A percentile compares a stretch with the other conserved stretches of the same genome.
Evolutionary conservation across 805 yeast genomes (phyloP).

Genomic region (Grigorovia humatica): DNA sequence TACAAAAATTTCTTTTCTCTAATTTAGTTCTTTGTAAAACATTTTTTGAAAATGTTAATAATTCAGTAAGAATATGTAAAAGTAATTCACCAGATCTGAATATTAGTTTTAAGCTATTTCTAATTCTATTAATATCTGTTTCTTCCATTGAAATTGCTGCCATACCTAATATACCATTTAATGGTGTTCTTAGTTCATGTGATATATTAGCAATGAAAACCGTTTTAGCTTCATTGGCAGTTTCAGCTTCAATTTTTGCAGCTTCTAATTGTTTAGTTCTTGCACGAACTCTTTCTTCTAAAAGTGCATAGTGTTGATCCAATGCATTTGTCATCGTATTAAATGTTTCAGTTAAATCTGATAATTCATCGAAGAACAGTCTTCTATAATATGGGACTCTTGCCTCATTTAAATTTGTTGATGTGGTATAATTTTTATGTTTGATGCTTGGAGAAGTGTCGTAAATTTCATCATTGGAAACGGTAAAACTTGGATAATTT

Average conservation of each 20-base stretch:
- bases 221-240: slow-evolving; percentile 94
- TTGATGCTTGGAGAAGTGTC: slow-evolving; percentile 7
- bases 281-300: slow-evolving; percentile 80
- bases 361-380: slow-evolving; percentile 69
- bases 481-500: neutral
- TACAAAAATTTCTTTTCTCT: slow-evolving; percentile 71
- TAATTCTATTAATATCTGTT: slow-evolving; percentile 52
- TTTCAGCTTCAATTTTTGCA: slow-evolving; percentile 81
- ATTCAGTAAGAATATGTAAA: slow-evolving; percentile 80
- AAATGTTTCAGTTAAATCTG: slow-evolving; percentile 80
- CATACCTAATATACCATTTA: slow-evolving; percentile 94
- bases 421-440: slow-evolving; percentile 18
- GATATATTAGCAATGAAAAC: slow-evolving; percentile 87
- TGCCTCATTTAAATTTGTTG: slow-evolving; percentile 30
- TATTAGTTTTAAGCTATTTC: slow-evolving; percentile 68
- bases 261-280: slow-evolving; percentile 83
- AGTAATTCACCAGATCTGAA: slow-evolving; percentile 86
- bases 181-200: slow-evolving; percentile 89
- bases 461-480: slow-evolving; percentile 1
- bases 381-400: slow-evolving; percentile 39
- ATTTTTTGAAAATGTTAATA: slow-evolving; percentile 81
- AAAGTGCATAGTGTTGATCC: slow-evolving; percentile 67
- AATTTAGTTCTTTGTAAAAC: slow-evolving; percentile 74
- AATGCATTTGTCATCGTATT: slow-evolving; percentile 86
- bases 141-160: slow-evolving; percentile 91